Evolutionary conservation across 2,329 filamentous ascomycete genomes (phyloP).

Genomic region (Stagonosporopsis chrysanthemi): DNA sequence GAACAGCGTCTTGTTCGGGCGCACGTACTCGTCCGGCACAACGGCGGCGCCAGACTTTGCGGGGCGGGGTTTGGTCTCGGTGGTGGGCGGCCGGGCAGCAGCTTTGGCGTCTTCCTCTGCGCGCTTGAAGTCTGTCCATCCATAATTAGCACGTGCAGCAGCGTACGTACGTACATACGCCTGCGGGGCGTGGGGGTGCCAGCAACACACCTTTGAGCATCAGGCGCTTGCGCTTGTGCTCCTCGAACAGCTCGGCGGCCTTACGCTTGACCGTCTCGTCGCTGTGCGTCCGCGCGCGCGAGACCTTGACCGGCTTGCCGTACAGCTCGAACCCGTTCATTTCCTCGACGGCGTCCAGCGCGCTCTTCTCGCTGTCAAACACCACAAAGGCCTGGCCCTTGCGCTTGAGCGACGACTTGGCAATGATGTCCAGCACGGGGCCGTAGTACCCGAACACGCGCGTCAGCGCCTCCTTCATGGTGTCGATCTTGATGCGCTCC

Average conservation of each 20-base stretch:
- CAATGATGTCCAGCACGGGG: conserved; percentile 81
- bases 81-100: conserved; percentile 70
- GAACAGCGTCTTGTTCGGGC: conserved; percentile 96
- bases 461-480: conserved; percentile 74
- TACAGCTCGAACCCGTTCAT: conserved; percentile 93
- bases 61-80: conserved; percentile 61
- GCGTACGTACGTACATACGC: background rate
- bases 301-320: conserved; percentile 86
- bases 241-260: conserved; percentile 83
- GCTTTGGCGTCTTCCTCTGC: conserved; percentile 81
- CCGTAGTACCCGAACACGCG: conserved; percentile 91
- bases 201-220: conserved; percentile 80
- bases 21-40: conserved; percentile 96
- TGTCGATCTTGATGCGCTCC: conserved; percentile 85
- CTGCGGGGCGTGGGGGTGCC: too few species aligned
- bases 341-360: conserved; percentile 82
- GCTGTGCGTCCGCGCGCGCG: conserved; percentile 81
- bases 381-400: conserved; percentile 97
- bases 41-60: conserved; percentile 74
- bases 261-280: conserved; percentile 83
- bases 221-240: conserved; percentile 81
- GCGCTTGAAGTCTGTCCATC: conserved; percentile 72
- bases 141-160: conserved; percentile 24
- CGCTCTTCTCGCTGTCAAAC: conserved; percentile 82
- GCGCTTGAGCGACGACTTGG: conserved; percentile 87